A percentile compares a stretch with the other conserved stretches of the same genome.
Evolutionary conservation across 2,329 filamentous ascomycete genomes (phyloP).

Genomic region (Aspergillus proliferans): DNA sequence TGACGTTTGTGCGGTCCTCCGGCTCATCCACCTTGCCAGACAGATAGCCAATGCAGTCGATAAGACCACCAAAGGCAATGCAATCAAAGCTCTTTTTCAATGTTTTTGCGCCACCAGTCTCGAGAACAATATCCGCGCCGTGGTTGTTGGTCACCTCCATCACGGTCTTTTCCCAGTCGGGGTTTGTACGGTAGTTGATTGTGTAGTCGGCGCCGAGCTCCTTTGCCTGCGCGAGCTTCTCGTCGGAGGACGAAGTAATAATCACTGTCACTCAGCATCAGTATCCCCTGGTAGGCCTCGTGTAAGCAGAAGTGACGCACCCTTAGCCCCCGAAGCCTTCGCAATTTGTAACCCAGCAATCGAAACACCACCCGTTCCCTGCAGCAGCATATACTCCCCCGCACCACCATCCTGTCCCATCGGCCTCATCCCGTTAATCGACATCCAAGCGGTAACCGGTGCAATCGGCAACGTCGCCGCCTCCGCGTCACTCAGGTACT

Average conservation of each 20-base stretch:
- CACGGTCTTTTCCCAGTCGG: constrained; percentile 43
- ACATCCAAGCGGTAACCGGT: constrained; percentile 47
- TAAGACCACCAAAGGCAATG: constrained; percentile 41
- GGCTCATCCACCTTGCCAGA: constrained; percentile 51
- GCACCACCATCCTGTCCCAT: constrained; percentile 42
- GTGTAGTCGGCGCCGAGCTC: constrained; percentile 44
- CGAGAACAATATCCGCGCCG: constrained; percentile 48
- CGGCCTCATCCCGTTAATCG: constrained; percentile 39
- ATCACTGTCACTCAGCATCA: constrained; percentile 34
- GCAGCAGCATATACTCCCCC: constrained; percentile 48
- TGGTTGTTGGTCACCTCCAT: constrained; percentile 38
- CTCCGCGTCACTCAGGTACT: constrained; percentile 32
- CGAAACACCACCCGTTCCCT: constrained; percentile 47
- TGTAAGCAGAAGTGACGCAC: constrained; percentile 8
- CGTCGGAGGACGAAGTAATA: constrained; percentile 47
- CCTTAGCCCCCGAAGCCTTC: constrained; percentile 42
- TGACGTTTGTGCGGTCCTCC: constrained; percentile 54
- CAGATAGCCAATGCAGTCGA: constrained; percentile 44
- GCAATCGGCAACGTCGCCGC: constrained; percentile 41
- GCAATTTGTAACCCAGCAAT: constrained; percentile 42
- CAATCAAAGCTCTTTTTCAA: constrained; percentile 44
- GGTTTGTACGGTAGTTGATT: constrained; percentile 46
- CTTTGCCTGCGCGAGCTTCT: constrained; percentile 46
- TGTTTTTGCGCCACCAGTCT: constrained; percentile 47
- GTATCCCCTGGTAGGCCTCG: not conserved